Conservation (phyloP, 345 rosid genomes). For the Geranium brycei region DNA sequence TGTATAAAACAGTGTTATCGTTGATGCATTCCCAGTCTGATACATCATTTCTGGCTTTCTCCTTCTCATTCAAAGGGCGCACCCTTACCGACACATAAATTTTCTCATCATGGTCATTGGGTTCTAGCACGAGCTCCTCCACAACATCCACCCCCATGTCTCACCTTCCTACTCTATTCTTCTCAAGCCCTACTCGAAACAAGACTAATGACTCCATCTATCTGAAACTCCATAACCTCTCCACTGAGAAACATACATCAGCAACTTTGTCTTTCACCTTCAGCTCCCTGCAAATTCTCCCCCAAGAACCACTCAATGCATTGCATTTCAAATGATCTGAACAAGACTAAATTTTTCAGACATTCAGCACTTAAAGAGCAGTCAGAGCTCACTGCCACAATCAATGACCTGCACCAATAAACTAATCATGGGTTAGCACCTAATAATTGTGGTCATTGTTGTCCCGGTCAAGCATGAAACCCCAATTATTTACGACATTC, state of each 20-base stretch:
- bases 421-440: conserved; percentile 30
- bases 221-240: background rate
- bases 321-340: background rate
- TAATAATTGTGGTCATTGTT: conserved; percentile 17
- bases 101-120: conserved; percentile 40
- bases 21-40: conserved; percentile 89
- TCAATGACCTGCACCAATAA: conserved; percentile 20
- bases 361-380: conserved; percentile 20
- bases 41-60: conserved; percentile 51
- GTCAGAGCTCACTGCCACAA: conserved; percentile 17
- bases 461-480: conserved; percentile 19
- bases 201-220: conserved; percentile 7
- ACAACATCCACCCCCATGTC: conserved; percentile 38
- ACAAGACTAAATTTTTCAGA: conserved; percentile 9
- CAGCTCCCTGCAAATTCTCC: background rate
- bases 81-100: conserved; percentile 74
- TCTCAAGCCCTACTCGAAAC: background rate
- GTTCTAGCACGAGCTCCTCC: conserved; percentile 39
- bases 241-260: background rate
- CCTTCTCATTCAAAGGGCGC: conserved; percentile 80
- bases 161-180: conserved; percentile 13
- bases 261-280: background rate
- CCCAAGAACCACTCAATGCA: background rate
- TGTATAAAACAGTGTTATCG: conserved; percentile 51
- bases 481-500: conserved; percentile 13